Conservation (phyloP, 495 filamentous ascomycete species). For the Patellaria atrata region DNA sequence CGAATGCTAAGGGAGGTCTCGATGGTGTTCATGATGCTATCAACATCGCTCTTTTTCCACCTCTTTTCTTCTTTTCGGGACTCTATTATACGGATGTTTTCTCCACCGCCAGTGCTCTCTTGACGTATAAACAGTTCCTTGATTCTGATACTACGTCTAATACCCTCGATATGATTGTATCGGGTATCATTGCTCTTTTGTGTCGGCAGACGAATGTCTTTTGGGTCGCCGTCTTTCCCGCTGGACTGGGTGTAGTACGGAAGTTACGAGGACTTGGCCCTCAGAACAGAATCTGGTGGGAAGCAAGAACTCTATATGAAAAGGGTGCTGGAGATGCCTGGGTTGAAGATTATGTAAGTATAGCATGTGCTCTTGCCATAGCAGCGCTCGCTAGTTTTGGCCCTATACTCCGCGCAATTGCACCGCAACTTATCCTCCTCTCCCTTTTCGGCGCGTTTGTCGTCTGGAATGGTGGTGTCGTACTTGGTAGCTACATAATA, state of each 20-base stretch:
- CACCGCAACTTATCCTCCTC: constrained; percentile 57
- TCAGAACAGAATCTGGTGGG: constrained; percentile 5
- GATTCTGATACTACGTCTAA: neutral
- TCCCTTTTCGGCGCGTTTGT: constrained; percentile 60
- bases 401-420: constrained; percentile 34
- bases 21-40: constrained; percentile 43
- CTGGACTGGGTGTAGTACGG: constrained; percentile 52
- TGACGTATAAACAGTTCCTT: constrained; percentile 24
- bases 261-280: too few relatives aligned
- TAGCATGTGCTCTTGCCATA: too few relatives aligned
- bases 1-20: neutral
- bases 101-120: constrained; percentile 43
- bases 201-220: constrained; percentile 95
- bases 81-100: constrained; percentile 87
- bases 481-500: constrained; percentile 52
- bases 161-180: constrained; percentile 32
- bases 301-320: constrained; percentile 1
- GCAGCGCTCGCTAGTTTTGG: constrained; percentile 39
- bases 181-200: constrained; percentile 47
- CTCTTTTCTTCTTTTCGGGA: constrained; percentile 86
- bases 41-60: constrained; percentile 78
- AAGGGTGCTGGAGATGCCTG: neutral
- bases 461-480: constrained; percentile 76
- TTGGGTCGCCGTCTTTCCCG: constrained; percentile 80
- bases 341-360: constrained; percentile 36